These are phyloP conservation scores for Exophiala lecanii-corni DNA, from an alignment of 2,329 filamentous ascomycete species.

Conservation along the genomic window DNA sequence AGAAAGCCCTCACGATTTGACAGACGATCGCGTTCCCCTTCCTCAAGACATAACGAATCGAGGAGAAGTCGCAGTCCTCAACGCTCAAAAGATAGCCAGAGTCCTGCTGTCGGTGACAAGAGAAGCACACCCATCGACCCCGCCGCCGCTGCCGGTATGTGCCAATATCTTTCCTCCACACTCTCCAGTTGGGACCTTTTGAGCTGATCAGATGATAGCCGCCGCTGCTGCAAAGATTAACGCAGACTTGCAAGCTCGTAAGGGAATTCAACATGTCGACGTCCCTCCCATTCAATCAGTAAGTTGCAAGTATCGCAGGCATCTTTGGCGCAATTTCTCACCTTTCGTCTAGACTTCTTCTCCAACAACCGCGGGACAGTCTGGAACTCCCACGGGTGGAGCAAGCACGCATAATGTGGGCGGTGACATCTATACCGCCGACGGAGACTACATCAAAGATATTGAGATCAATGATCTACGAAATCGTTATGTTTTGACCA, in stretches of 20 bases:
- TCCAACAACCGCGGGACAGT: conserved; percentile 15
- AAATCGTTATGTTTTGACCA: conserved; percentile 94
- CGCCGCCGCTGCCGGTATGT: conserved; percentile 69
- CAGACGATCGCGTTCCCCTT: conserved; percentile 81
- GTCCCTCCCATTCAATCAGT: conserved; percentile 72
- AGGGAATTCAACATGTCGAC: conserved; percentile 84
- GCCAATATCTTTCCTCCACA: conserved; percentile 2
- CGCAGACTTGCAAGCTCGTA: conserved; percentile 76
- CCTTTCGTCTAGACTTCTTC: conserved; percentile 1
- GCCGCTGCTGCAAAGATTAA: conserved; percentile 87
- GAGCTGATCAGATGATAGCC: too few relatives aligned
- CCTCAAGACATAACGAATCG: conserved; percentile 60
- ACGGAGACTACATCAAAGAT: conserved; percentile 97
- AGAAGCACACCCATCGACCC: conserved; percentile 58
- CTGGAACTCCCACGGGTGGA: conserved; percentile 52
- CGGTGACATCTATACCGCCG: conserved; percentile 86
- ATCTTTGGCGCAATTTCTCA: conserved; percentile 27
- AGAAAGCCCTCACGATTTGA: conserved; percentile 78
- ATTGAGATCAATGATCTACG: conserved; percentile 98
- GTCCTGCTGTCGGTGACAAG: conserved; percentile 41
- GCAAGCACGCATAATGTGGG: conserved; percentile 60
- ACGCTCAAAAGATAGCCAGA: conserved; percentile 45
- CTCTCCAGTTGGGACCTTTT: conserved; percentile 1
- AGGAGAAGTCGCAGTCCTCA: conserved; percentile 78
- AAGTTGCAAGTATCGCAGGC: too few relatives aligned